phyloP scores from a whole-genome alignment of 768 basidiomycete species.

The Russula abietina region DNA sequence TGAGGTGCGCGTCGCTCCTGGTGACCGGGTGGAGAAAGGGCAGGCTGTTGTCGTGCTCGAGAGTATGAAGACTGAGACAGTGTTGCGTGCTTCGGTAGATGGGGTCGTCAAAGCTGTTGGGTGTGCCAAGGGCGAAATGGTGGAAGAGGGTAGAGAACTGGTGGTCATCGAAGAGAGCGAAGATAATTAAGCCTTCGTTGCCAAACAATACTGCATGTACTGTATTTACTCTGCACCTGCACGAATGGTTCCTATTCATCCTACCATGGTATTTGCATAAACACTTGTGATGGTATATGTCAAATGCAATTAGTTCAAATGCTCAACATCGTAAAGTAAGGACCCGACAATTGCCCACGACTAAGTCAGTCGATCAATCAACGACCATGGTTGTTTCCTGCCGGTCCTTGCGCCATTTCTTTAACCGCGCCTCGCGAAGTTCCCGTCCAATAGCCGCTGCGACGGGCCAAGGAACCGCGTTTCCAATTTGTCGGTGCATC shows the following conservation, averaged over 20 bases:
- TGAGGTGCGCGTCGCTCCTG: slow-evolving; percentile 72
- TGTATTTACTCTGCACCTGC: background rate
- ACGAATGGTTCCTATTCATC: background rate
- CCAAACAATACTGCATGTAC: background rate
- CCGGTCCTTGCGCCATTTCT: slow-evolving; percentile 29
- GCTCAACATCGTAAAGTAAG: background rate
- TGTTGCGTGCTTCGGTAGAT: slow-evolving; percentile 60
- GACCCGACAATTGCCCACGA: background rate
- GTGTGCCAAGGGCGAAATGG: slow-evolving; percentile 85
- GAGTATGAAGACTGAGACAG: slow-evolving; percentile 98
- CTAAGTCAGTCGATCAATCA: slow-evolving; percentile 13
- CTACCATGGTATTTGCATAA: background rate
- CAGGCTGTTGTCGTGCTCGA: slow-evolving; percentile 80
- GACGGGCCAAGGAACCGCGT: slow-evolving; percentile 68
- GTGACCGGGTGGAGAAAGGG: slow-evolving; percentile 74
- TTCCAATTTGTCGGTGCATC: slow-evolving; percentile 80
- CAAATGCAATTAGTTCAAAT: background rate
- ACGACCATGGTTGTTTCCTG: slow-evolving; percentile 8
- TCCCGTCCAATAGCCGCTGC: slow-evolving; percentile 59
- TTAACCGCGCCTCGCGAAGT: slow-evolving; percentile 46
- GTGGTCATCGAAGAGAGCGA: slow-evolving; percentile 56
- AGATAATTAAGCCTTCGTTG: background rate
- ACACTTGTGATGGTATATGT: background rate
- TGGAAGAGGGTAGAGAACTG: slow-evolving; percentile 78
- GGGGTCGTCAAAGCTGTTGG: slow-evolving; percentile 69